Base-by-base conservation (phyloP, 108 stramenopile species). In the Cyclotella atomus region DNA sequence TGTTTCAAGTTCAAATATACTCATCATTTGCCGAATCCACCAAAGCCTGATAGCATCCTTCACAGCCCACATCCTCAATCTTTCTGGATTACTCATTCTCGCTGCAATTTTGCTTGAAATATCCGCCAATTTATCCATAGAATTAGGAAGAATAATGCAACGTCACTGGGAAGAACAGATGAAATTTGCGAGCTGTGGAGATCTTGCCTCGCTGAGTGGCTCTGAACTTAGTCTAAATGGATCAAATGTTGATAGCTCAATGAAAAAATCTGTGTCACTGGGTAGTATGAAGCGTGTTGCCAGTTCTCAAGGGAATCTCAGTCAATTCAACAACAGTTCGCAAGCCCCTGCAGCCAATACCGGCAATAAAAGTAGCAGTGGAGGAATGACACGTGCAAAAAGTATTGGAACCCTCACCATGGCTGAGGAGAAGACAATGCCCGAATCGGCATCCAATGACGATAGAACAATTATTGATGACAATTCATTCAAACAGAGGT, bases 91-190 rank as follows among this genome's bases (percentile, higher is more conserved):
- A 32, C 79, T 95, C 30, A 38, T 93, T 35, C 54, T 93, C 9
- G 88, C 94, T 15, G 89, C 91, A 46, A 23, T 88, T 17, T 46
- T 96, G 41, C 79, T 96, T 59, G 89, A 90, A 72, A 46, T 91
- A 27, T 85, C 87, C 17, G 92, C 92, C 23, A 81, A 93, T 65
- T 69, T 91, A 19, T 89, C 90, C 14, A 87, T 94, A 45, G 91
- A 94, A 82, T 67, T 96, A 17, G 95, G 95, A 19, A 71, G 83
- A 52, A 92, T 96, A 19, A 96, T 96, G 92, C 89, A 91, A 70
- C 79, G 83, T 19, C 90, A 94, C 69, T 94, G 95, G 95, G 87
- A 91, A 59, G 91, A 92, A 53, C 88, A 95, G 63, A 84, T 88
- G 65, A 64, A 75, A 24, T 85, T 77, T 43, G 68, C 67, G 30